Base-by-base conservation (phyloP, 2,329 filamentous ascomycete genomes). In the Sclerotinia minor region DNA sequence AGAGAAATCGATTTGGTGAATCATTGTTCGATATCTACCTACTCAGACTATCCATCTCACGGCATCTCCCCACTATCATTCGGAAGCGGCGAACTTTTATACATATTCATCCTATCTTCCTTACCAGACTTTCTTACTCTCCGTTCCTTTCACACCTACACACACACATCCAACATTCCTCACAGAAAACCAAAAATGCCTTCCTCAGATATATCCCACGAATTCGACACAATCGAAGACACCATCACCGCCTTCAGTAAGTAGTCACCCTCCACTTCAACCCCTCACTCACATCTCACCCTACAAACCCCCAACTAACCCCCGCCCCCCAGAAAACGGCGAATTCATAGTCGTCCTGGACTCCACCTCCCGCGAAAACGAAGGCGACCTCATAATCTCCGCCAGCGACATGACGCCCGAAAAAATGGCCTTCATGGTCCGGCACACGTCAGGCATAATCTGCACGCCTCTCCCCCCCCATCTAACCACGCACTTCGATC, bases 271-370 rank as follows among this genome's bases (percentile, higher is more conserved):
- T 19, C 11, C 29, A 6, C 21, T 44, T 38, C 44, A 32, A 4
- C 1, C 19, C 29, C 7, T 59, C 49, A 41, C 72, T 2, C 47
- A 17, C 41, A 65, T 69, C 63, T n/a, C n/a, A n/a, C n/a, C n/a
- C n/a, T n/a, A 73, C 50, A 32, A 15, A 3, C 29, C 24, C 32
- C 53, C 41, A 41, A 67, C 71, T 72, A 57, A 72, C 50, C 58
- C 64, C 60, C 41, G n/a, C n/a, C 50, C 53, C 44, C 59, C 68
- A 92, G 89, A 84, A 76, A 86, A 88, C 79, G 93, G 92, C 79
- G 89, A 98, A 78, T 98, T 98, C 84, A 90, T 99, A 78, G 88
- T 99, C 70, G 94, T 97, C 49, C 92, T 99, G 76, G 95, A 99
- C 83, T 91, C 92, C 73, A 88, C 92, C 72, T 87, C 89, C 71